Conservation (phyloP, 331 rosid species). For the Rosa hybrid region DNA sequence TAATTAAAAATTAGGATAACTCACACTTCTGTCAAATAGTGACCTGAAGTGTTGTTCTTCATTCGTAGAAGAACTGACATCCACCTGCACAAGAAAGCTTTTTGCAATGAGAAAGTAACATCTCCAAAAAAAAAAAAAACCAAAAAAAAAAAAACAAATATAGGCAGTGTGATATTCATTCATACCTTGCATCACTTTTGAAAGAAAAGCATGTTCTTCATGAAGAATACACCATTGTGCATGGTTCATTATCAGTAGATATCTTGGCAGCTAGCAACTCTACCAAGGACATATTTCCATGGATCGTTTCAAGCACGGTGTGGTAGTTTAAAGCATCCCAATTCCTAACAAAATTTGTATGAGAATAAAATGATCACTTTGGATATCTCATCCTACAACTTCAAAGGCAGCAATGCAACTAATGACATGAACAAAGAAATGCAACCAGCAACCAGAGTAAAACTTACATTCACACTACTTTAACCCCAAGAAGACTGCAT, state of each 20-base stretch:
- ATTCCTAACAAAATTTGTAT: not conserved
- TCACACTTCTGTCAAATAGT: conserved; percentile 19
- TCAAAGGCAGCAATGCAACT: conserved; percentile 17
- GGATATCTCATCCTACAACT: not conserved
- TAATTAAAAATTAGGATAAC: not conserved
- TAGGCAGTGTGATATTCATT: conserved; percentile 6
- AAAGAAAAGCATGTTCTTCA: conserved; percentile 2
- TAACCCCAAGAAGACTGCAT: conserved; percentile 29
- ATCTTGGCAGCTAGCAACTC: conserved; percentile 8
- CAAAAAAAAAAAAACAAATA: not conserved
- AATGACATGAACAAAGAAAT: not conserved
- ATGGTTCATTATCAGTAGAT: not conserved
- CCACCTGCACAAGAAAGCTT: conserved; percentile 29
- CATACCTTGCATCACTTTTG: conserved; percentile 16
- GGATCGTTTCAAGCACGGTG: not conserved
- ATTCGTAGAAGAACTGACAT: not conserved
- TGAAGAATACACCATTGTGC: not conserved
- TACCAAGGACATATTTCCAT: not conserved
- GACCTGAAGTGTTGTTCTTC: conserved; percentile 11
- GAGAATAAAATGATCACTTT: not conserved
- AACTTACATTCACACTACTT: conserved; percentile 19
- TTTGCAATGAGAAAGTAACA: conserved; percentile 16
- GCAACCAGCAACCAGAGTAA: not conserved
- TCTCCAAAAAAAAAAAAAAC: not conserved
- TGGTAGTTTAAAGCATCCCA: not conserved